These are phyloP conservation scores for Cyberlindnera euphorbiiphila DNA, from an alignment of 805 yeast species.

Conservation along the genomic window DNA sequence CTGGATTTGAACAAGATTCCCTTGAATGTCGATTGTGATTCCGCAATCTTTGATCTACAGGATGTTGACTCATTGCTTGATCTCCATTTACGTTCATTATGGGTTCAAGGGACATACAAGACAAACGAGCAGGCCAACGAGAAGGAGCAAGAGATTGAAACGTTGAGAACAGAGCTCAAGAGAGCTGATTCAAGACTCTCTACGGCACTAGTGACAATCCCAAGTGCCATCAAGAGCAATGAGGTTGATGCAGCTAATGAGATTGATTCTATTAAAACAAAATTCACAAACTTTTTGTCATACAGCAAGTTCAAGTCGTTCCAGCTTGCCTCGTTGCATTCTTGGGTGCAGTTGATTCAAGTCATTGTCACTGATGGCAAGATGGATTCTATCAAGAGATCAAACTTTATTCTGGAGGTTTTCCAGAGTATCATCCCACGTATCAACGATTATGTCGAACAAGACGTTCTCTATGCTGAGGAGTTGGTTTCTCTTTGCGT, in stretches of 20 bases:
- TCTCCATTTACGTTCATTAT: slow-evolving; percentile 24
- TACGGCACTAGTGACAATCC: slow-evolving; percentile 14
- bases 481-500: slow-evolving; percentile 76
- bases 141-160: slow-evolving; percentile 16
- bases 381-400: slow-evolving; percentile 41
- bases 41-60: slow-evolving; percentile 39
- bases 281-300: slow-evolving; percentile 44
- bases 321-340: slow-evolving; percentile 62
- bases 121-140: slow-evolving; percentile 21
- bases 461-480: slow-evolving; percentile 63
- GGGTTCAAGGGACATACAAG: slow-evolving; percentile 21
- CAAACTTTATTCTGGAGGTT: slow-evolving; percentile 68
- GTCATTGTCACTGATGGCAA: slow-evolving; percentile 63
- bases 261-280: slow-evolving; percentile 27
- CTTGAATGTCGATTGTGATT: slow-evolving; percentile 25
- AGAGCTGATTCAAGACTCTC: slow-evolving; percentile 12
- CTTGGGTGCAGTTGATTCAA: slow-evolving; percentile 82
- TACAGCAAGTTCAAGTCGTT: slow-evolving; percentile 43
- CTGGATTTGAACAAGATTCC: slow-evolving; percentile 40
- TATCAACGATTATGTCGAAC: slow-evolving; percentile 67
- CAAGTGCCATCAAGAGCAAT: slow-evolving; percentile 23
- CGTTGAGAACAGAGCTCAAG: slow-evolving; percentile 17
- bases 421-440: slow-evolving; percentile 75
- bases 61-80: slow-evolving; percentile 36
- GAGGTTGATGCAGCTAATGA: slow-evolving; percentile 24